A percentile compares a stretch with the other conserved stretches of the same genome.
These are phyloP conservation scores for Melampsora larici-populina DNA, from an alignment of 1,284 basidiomycete genomes.

Conservation along the genomic window DNA sequence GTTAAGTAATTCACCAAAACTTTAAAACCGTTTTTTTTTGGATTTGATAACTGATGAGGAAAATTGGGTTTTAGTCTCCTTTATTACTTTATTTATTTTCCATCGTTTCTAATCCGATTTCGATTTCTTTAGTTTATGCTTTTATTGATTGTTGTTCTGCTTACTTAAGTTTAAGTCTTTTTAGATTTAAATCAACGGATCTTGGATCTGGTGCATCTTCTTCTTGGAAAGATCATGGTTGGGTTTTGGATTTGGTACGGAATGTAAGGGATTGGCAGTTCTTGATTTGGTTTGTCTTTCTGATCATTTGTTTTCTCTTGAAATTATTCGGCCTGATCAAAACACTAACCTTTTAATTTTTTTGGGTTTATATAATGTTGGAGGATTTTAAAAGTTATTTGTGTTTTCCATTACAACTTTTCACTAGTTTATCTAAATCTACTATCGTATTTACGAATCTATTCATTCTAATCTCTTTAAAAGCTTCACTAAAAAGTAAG, in stretches of 20 bases:
- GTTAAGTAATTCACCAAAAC: too few species aligned
- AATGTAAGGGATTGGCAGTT: background rate
- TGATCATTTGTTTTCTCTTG: background rate
- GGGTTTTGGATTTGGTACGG: slow-evolving; percentile 57
- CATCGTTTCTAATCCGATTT: slow-evolving; percentile 76
- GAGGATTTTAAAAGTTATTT: slow-evolving; percentile 44
- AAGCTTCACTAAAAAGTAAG: slow-evolving; percentile 13
- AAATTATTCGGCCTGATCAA: too few species aligned
- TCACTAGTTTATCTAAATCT: slow-evolving; percentile 44
- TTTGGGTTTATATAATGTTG: too few species aligned
- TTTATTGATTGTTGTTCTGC: slow-evolving; percentile 59
- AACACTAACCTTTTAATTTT: too few species aligned
- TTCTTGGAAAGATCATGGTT: slow-evolving; percentile 16
- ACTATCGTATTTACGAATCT: slow-evolving; percentile 43
- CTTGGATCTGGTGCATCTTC: too few species aligned
- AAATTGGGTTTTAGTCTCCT: too few species aligned
- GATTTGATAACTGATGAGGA: too few species aligned
- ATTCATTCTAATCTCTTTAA: slow-evolving; percentile 41
- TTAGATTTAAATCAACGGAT: too few species aligned
- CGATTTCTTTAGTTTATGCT: slow-evolving; percentile 76
- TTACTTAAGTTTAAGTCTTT: background rate
- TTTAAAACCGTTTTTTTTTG: too few species aligned
- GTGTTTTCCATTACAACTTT: slow-evolving; percentile 39
- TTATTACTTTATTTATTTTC: slow-evolving; percentile 82
- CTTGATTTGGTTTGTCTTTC: slow-evolving; percentile 4